phyloP scores from a whole-genome alignment of 768 basidiomycete species.

The Asterophora parasitica region DNA sequence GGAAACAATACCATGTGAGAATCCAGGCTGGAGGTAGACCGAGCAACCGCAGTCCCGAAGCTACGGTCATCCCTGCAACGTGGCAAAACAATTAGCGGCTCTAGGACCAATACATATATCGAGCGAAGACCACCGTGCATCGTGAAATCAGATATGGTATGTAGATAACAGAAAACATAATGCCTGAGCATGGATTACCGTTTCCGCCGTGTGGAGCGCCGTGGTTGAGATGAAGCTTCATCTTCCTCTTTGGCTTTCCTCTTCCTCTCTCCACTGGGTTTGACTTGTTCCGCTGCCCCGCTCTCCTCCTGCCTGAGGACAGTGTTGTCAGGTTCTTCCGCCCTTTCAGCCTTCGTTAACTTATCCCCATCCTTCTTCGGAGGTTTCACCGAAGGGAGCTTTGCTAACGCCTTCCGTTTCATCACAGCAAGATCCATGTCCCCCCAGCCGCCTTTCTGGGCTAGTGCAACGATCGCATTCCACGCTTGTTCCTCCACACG shows the following conservation, averaged over 20 bases:
- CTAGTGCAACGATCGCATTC: constrained; percentile 53
- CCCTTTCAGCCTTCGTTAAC: constrained; percentile 14
- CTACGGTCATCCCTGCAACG: no score
- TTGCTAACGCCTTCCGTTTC: constrained; percentile 20
- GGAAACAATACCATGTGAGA: not conserved
- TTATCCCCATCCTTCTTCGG: constrained; percentile 16
- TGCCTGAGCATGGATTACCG: not conserved
- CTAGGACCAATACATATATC: not conserved
- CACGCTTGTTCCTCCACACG: constrained; percentile 65
- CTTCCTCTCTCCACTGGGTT: constrained; percentile 11
- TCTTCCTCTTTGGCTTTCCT: constrained; percentile 10
- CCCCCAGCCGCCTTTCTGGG: constrained; percentile 78
- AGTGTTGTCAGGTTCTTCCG: constrained; percentile 13
- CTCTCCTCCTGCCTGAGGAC: constrained; percentile 13
- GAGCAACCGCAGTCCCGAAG: no score
- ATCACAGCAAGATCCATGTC: constrained; percentile 36
- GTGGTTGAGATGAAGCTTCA: not conserved
- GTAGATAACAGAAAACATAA: not conserved
- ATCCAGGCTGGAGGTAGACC: no score
- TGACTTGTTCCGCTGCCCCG: constrained; percentile 10
- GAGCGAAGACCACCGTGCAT: no score
- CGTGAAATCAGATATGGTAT: not conserved
- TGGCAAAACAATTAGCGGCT: not conserved
- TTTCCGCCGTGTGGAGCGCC: constrained; percentile 6
- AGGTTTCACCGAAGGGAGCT: constrained; percentile 16